Percentiles rank a stretch among this genome's conserved stretches.
These are phyloP conservation scores for Camptophora hylomeconis DNA, from an alignment of 2,329 filamentous ascomycete genomes.

Conservation along the genomic window DNA sequence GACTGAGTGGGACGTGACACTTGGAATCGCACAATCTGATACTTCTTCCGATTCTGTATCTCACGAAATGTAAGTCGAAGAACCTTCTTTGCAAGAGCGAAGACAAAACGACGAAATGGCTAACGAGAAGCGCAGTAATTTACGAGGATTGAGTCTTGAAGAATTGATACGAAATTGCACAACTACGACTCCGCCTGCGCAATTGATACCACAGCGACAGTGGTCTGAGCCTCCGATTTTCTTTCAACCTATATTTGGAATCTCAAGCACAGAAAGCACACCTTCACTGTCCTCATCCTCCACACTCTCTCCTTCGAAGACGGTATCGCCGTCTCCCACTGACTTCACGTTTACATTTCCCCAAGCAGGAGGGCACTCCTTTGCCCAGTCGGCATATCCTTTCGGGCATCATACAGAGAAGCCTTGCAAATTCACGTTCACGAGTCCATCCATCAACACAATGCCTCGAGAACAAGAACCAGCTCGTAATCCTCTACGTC, in stretches of 20 bases:
- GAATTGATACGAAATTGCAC: conserved; percentile 2
- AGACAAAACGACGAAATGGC: conserved; percentile 1
- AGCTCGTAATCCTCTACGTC: conserved; percentile 23
- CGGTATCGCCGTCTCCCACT: no score
- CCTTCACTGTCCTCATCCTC: not conserved
- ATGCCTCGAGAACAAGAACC: conserved; percentile 43
- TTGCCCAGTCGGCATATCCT: no score
- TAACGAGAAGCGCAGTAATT: conserved; percentile 1
- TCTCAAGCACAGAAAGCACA: not conserved
- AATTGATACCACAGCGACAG: not conserved
- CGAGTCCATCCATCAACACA: no score
- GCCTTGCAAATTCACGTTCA: no score
- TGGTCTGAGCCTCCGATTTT: no score
- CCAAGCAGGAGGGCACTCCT: no score
- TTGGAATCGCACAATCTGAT: not conserved
- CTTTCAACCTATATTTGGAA: not conserved
- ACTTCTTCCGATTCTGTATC: not conserved
- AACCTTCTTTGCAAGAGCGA: not conserved
- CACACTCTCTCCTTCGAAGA: no score
- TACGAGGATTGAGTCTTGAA: conserved; percentile 3
- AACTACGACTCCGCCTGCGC: conserved; percentile 2
- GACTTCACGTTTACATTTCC: no score
- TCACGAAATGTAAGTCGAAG: not conserved
- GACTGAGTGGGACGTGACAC: no score
- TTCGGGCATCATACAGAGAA: no score